Percentiles rank a stretch among this genome's conserved stretches.
Conservation (phyloP, 1,284 basidiomycete species). For the Omphalotus olearius region DNA sequence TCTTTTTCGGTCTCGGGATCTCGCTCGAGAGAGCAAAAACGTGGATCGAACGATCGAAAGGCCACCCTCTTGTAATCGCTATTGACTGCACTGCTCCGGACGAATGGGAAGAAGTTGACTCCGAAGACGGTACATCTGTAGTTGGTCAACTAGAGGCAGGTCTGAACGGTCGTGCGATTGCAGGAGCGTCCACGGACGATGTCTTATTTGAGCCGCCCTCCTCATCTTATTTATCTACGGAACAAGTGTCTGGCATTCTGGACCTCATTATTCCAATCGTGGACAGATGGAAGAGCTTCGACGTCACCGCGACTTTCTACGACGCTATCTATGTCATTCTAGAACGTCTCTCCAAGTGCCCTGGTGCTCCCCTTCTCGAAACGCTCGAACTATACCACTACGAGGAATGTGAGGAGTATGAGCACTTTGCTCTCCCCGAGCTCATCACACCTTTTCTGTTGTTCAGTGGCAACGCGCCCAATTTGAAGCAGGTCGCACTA, state of each 20-base stretch:
- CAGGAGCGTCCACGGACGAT: not conserved
- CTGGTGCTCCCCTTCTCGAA: conserved; percentile 47
- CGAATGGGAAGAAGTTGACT: conserved; percentile 22
- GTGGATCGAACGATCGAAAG: conserved; percentile 44
- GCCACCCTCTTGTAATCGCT: conserved; percentile 40
- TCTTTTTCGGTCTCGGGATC: conserved; percentile 24
- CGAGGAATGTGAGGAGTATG: conserved; percentile 39
- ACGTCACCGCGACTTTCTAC: conserved; percentile 40
- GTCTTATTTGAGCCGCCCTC: not conserved
- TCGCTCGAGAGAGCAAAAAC: conserved; percentile 35
- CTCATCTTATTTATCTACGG: not conserved
- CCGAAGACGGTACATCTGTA: conserved; percentile 18
- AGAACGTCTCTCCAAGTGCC: conserved; percentile 33
- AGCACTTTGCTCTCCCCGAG: conserved; percentile 32
- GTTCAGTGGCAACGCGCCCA: conserved; percentile 54
- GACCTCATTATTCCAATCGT: conserved; percentile 49
- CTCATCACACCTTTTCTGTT: conserved; percentile 35
- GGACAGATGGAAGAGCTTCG: conserved; percentile 46
- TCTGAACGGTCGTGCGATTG: not conserved
- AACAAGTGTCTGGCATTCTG: conserved; percentile 36
- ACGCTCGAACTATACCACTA: conserved; percentile 46
- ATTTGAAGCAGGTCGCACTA: conserved; percentile 39
- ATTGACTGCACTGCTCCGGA: conserved; percentile 37
- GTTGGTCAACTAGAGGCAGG: not conserved
- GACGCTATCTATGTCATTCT: conserved; percentile 43